Evolutionary conservation across 2,329 filamentous ascomycete species (phyloP).

Genomic region (Emergomyces pasteurianus): DNA sequence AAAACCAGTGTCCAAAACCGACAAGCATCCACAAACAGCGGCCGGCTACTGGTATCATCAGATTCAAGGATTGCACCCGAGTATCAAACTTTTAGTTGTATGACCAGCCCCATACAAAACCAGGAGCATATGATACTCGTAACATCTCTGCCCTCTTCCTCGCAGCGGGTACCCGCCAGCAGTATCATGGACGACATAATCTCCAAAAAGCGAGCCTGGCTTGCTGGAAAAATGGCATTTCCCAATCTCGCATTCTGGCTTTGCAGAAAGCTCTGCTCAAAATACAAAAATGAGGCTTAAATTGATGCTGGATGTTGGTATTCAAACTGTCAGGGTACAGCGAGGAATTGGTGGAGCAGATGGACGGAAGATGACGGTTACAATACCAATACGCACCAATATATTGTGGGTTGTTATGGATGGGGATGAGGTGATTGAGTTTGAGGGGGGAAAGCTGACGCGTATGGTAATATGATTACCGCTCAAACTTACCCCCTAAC

Average conservation of each 20-base stretch:
- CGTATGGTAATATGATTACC: neutral
- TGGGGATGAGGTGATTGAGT: too few species aligned
- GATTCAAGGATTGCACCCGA: slow-evolving; percentile 4
- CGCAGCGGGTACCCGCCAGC: neutral
- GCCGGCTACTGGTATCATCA: neutral
- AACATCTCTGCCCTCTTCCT: neutral
- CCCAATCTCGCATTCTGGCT: neutral
- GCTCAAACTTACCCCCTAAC: neutral
- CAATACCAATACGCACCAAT: neutral
- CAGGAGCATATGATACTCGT: neutral
- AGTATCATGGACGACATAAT: neutral
- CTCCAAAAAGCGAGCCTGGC: neutral
- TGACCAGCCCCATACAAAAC: neutral
- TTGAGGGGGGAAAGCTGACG: neutral
- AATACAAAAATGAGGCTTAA: neutral
- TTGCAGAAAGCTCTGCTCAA: neutral
- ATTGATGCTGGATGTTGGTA: neutral
- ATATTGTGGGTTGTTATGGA: neutral
- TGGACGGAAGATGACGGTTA: neutral
- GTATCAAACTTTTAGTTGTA: neutral
- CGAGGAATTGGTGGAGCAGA: neutral
- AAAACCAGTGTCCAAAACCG: neutral
- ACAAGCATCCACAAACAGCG: neutral
- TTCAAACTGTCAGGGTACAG: neutral
- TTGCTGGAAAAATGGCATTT: neutral